These are phyloP conservation scores for Gillenia trifoliata DNA, from an alignment of 306 rosid genomes.

Conservation along the genomic window DNA sequence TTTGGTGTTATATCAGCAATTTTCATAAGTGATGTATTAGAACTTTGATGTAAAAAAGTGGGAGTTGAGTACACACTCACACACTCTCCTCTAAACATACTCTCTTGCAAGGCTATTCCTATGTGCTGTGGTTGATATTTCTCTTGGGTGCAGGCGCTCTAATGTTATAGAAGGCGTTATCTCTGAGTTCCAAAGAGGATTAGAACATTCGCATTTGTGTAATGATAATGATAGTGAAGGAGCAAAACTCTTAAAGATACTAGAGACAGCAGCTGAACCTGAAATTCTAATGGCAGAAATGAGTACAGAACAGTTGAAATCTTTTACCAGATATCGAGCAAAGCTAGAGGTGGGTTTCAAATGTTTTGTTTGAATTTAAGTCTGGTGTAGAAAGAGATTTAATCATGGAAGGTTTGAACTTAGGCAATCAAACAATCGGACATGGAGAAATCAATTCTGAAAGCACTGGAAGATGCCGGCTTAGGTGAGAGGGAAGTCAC, in stretches of 20 bases:
- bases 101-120: constrained; percentile 15
- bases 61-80: neutral
- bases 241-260: constrained; percentile 68
- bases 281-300: constrained; percentile 90
- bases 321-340: constrained; percentile 64
- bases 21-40: neutral
- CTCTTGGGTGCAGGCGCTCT: constrained; percentile 55
- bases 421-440: constrained; percentile 72
- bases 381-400: constrained; percentile 20
- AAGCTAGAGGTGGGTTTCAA: constrained; percentile 59
- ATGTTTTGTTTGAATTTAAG: constrained; percentile 21
- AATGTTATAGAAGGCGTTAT: constrained; percentile 54
- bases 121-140: constrained; percentile 17
- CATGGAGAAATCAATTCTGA: constrained; percentile 62
- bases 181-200: constrained; percentile 60
- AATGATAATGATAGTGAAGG: constrained; percentile 68
- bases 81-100: neutral
- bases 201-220: constrained; percentile 27
- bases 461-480: constrained; percentile 75
- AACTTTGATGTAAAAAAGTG: neutral
- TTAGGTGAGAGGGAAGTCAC: constrained; percentile 63
- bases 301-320: constrained; percentile 75
- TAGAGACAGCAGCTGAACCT: constrained; percentile 82
- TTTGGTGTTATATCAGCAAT: neutral
- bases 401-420: constrained; percentile 21